Evolutionary conservation across 768 basidiomycete genomes (phyloP).

Genomic region (Vararia minispora): DNA sequence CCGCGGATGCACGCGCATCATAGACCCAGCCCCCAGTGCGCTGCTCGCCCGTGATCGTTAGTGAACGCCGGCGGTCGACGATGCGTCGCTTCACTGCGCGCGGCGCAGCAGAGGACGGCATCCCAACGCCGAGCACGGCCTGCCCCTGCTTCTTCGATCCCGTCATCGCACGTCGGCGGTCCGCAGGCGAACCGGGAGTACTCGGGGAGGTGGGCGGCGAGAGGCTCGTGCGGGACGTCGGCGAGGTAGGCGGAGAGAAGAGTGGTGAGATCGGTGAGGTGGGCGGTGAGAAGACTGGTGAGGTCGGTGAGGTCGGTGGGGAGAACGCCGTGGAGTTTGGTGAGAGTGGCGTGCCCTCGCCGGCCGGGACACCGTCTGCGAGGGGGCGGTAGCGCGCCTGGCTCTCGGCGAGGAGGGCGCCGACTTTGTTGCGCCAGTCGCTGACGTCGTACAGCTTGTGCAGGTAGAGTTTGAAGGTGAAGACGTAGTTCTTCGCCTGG

Average conservation of each 20-base stretch:
- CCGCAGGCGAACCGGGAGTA: slow-evolving; percentile 1
- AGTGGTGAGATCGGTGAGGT: too few species aligned
- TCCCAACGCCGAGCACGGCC: not conserved
- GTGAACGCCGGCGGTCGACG: slow-evolving; percentile 13
- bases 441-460: slow-evolving; percentile 15
- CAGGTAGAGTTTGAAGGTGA: slow-evolving; percentile 13
- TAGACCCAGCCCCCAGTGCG: slow-evolving; percentile 12
- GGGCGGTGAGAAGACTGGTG: too few species aligned
- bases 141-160: slow-evolving; percentile 1
- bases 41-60: slow-evolving; percentile 5
- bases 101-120: not conserved
- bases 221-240: slow-evolving; percentile 2
- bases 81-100: slow-evolving; percentile 14
- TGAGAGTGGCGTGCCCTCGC: too few species aligned
- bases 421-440: slow-evolving; percentile 13
- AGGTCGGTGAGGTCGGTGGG: too few species aligned
- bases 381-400: slow-evolving; percentile 13
- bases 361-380: not conserved
- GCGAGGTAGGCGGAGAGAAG: not conserved
- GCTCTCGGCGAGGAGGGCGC: slow-evolving; percentile 11
- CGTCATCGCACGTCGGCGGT: slow-evolving; percentile 2
- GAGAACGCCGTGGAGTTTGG: too few species aligned
- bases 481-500: slow-evolving; percentile 11
- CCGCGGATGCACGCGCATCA: slow-evolving; percentile 9
- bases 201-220: slow-evolving; percentile 2